Evolutionary conservation across 768 basidiomycete genomes (phyloP), one percentile per base, ranked within the genome.

Genomic region (Gloeopeniophorella convolvens): DNA sequence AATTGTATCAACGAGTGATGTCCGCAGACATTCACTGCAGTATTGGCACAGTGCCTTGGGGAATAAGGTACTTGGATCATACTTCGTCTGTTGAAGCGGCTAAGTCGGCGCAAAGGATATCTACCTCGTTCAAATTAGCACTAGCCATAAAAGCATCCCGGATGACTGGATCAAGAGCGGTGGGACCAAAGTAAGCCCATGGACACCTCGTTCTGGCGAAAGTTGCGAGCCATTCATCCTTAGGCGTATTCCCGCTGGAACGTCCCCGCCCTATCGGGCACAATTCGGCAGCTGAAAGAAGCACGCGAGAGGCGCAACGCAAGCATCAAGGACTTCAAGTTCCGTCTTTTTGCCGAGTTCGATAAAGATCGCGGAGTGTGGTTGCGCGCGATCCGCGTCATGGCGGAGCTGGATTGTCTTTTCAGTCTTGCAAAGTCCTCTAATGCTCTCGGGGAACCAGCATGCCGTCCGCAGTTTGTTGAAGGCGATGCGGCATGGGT

Each of bases 341-440:
- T 72, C 61, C 78, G 83, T 32, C 70, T 94, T 15, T 95, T 76
- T 59, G 77, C 72, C 24, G 88, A 91, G 66, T 93, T 94, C 59
- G 89, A 91, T 63, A 67, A 75, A 3, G 89, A 94, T 62, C 82
- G 89, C 36, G 73, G 77, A 12, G 68, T 85, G 13, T 95, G 90
- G 89, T 67, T 93, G 61, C 79, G 83, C n/a, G 80, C 84, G 10
- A 75, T 93, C 55, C 80, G 89, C 31, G 82, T 90, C 13, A 77
- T 95, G 42, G 86, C 96, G 6, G 94, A 99, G 68, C 74, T 99
- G n/a, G 96, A 99, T 65, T 99, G 96, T 65, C 70, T 99, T 18
- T 82, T 95, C 65, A 90, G 89, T 58, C 69, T 98, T 40, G 88
- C 95, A 4, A 94, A 90, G 65, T 78, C 91, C 1, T 96, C 93